Evolutionary conservation across 2,329 filamentous ascomycete genomes (phyloP), one percentile per base, ranked within the genome.

Genomic region (Sclerotinia borealis): DNA sequence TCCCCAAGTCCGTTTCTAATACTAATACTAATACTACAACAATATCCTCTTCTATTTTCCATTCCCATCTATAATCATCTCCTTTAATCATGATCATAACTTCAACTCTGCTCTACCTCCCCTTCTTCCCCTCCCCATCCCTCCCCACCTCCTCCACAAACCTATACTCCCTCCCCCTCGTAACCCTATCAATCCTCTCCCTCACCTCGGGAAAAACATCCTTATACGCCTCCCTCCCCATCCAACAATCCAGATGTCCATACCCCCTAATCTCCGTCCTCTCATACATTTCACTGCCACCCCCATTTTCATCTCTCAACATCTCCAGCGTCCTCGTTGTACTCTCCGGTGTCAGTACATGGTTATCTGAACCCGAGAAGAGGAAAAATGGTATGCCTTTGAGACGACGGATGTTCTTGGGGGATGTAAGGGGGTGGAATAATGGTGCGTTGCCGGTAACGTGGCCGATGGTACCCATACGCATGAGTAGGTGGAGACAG

Each of bases 181-280:
- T 66, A 39, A 85, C 81, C 11, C 81, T 77, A 67, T 85, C 82
- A 1, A 85, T 76, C 72, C 85, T 81, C 69, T 81, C 78, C 36
- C 79, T 72, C 10, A 87, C 77, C 58, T 82, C 77, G 0, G 84
- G 84, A 69, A 81, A 87, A 34, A 87, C 81, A 69, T 87, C 85
- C 71, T 77, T 80, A 77, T 81, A 84, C 3, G 83, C 82, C 62
- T 82, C 79, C 49, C 80, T 77, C 4, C 84, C 83, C 81, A 86
- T 86, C 82, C 83, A 86, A 69, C 81, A 81, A 75, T 87, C 84
- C 45, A 86, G 73, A 71, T 87, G 84, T 3, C 84, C 83, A 70
- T 86, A 86, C 17, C 81, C 81, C 1, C 80, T 79, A 6, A 87
- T 77, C 4, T 85, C 80, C 37, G 77, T 72, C 13, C 84, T 76